Base-by-base conservation (phyloP, 2,329 filamentous ascomycete species). In the Albophoma yamanashiensis region DNA sequence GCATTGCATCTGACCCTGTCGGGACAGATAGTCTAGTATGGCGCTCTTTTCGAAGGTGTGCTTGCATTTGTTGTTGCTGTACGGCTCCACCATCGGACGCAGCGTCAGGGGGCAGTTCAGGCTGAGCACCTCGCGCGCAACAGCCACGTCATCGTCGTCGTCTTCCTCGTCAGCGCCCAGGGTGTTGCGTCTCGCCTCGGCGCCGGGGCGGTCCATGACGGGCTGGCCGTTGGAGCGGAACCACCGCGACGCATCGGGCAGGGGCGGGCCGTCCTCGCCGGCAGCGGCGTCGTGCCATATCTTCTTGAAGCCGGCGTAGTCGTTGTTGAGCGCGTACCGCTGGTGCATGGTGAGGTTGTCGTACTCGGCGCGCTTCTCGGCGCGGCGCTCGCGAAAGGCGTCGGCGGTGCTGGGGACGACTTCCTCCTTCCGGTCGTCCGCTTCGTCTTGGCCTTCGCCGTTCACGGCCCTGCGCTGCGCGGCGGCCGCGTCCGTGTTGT, bases 101-200 rank as follows among this genome's bases (percentile, higher is more conserved):
- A 91, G 75, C 0, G 88, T 88, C 25, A 92, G 71, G 0, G 88
- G 88, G 67, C 89, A 92, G 66, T 83, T 86, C 39, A 87, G 82
- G 70, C 83, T 88, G 58, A 86, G 78, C 5, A 80, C 82, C 63
- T 86, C 84, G 56, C 82, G 78, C 36, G 83, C 80, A 38, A 92
- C 81, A 1, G 87, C 81, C 31, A 92, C 77, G 50, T 92, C 89
- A 25, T 89, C 86, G 59, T 88, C 86, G 20, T 80, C 79, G 6
- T 83, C 84, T 1, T 80, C 78, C 3, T 73, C 77, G 3, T 65
- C 74, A 2, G 9, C 34, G 1, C 66, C 73, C 3, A 55, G 39
- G 4, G 60, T 60, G 25, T 53, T 47, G 15, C 61, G 34, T 40
- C 57, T 17, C 55, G 53, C 40, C 34, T 39, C 57, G 11, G 56